A percentile compares a stretch with the other conserved stretches of the same genome.
Evolutionary conservation across 2,329 filamentous ascomycete species (phyloP).

Genomic region (Beauveria scarabaeidicola): DNA sequence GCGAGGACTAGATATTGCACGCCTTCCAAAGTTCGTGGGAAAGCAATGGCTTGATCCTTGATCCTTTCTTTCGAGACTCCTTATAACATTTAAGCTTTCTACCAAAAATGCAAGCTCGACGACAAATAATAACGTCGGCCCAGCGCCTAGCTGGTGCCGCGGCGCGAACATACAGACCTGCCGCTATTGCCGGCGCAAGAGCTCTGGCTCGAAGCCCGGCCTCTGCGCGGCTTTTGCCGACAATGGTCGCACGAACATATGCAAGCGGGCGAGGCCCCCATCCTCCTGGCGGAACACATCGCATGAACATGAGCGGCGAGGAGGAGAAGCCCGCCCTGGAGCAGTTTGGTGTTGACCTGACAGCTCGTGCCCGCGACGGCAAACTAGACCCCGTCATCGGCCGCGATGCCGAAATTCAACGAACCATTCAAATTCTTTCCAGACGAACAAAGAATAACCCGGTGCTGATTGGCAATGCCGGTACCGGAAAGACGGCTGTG

Average conservation of each 20-base stretch:
- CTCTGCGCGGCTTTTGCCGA: conserved; percentile 27
- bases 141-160: conserved; percentile 28
- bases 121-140: conserved; percentile 29
- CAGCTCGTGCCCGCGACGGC: conserved; percentile 72
- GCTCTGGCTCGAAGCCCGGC: conserved; percentile 10
- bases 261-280: conserved; percentile 70
- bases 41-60: not conserved
- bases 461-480: conserved; percentile 83
- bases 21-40: not conserved
- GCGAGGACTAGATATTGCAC: conserved; percentile 9
- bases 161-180: conserved; percentile 21
- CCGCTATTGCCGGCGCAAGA: conserved; percentile 17
- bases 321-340: conserved; percentile 81
- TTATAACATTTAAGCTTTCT: not conserved
- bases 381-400: conserved; percentile 96
- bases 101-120: conserved; percentile 32
- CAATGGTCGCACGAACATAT: conserved; percentile 42
- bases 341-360: conserved; percentile 85
- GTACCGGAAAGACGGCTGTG: conserved; percentile 90
- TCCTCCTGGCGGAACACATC: conserved; percentile 84
- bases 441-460: conserved; percentile 93
- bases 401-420: conserved; percentile 80
- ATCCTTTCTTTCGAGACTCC: not conserved
- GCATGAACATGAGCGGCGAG: conserved; percentile 75
- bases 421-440: conserved; percentile 89